Conservation (phyloP, 345 rosid species). For the Angophora floribunda region DNA sequence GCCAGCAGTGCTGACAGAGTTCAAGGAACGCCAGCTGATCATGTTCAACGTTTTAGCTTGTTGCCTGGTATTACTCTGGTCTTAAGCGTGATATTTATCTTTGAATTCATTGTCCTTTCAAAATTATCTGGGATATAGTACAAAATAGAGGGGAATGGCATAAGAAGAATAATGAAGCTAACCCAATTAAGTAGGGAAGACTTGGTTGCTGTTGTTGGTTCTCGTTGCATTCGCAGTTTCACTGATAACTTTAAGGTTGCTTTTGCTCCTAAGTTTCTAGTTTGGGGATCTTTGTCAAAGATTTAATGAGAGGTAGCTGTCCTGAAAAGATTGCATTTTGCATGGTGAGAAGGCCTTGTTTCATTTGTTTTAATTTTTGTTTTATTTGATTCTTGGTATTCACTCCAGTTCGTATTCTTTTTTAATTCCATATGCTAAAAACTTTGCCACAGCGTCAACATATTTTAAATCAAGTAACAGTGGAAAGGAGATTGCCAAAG, state of each 20-base stretch:
- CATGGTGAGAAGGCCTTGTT: not conserved
- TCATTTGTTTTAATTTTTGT: not conserved
- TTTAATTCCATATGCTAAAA: not conserved
- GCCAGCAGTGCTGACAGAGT: constrained; percentile 38
- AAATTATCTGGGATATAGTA: not conserved
- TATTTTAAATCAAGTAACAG: not conserved
- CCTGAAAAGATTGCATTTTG: not conserved
- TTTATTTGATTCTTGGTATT: not conserved
- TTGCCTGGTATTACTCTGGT: constrained; percentile 56
- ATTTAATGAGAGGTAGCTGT: not conserved
- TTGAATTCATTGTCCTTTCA: not conserved
- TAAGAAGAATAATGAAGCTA: not conserved
- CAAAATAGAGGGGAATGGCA: not conserved
- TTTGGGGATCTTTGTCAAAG: not conserved
- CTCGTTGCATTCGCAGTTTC: not conserved
- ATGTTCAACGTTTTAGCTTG: constrained; percentile 39
- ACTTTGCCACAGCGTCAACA: not conserved
- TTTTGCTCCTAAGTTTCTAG: not conserved
- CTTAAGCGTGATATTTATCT: not conserved
- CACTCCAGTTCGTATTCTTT: not conserved
- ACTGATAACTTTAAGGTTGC: not conserved
- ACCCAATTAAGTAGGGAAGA: not conserved
- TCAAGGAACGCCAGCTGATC: constrained; percentile 32
- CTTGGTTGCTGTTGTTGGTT: not conserved
- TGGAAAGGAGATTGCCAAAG: not conserved